These are phyloP conservation scores for Suillus subaureus DNA, from an alignment of 768 basidiomycete genomes.

Conservation along the genomic window DNA sequence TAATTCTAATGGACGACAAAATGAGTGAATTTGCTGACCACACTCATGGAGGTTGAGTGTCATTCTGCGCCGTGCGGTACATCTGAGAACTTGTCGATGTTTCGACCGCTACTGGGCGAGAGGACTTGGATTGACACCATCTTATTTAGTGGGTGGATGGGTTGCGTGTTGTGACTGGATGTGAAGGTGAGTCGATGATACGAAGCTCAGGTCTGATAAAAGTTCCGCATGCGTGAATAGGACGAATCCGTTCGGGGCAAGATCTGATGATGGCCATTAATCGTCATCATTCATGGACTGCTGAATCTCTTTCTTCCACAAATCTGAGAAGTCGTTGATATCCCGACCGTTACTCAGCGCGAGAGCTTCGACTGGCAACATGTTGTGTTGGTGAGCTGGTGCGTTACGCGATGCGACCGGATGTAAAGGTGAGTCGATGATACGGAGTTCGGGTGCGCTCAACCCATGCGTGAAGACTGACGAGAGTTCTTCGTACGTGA, in stretches of 20 bases:
- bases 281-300: slow-evolving; percentile 29
- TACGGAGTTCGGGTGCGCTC: slow-evolving; percentile 49
- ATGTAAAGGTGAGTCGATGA: slow-evolving; percentile 76
- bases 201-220: slow-evolving; percentile 49
- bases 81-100: slow-evolving; percentile 67
- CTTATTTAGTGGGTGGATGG: slow-evolving; percentile 60
- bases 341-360: slow-evolving; percentile 71
- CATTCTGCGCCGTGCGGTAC: slow-evolving; percentile 64
- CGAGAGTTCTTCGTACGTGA: slow-evolving; percentile 77
- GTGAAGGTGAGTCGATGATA: slow-evolving; percentile 72
- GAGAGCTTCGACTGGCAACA: slow-evolving; percentile 90
- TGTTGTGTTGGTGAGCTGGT: slow-evolving; percentile 82
- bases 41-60: slow-evolving; percentile 40
- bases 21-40: background rate
- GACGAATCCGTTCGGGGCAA: slow-evolving; percentile 64
- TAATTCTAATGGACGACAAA: background rate
- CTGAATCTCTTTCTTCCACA: slow-evolving; percentile 59
- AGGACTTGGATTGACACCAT: slow-evolving; percentile 74
- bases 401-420: slow-evolving; percentile 66
- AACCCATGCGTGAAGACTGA: slow-evolving; percentile 31
- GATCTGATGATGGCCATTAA: background rate
- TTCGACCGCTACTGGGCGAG: slow-evolving; percentile 69
- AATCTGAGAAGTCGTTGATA: slow-evolving; percentile 71
- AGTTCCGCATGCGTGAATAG: slow-evolving; percentile 88
- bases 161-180: slow-evolving; percentile 67